Base-by-base conservation (phyloP, 192 early-diverging fungal species). In the Allomyces arbusculus region DNA sequence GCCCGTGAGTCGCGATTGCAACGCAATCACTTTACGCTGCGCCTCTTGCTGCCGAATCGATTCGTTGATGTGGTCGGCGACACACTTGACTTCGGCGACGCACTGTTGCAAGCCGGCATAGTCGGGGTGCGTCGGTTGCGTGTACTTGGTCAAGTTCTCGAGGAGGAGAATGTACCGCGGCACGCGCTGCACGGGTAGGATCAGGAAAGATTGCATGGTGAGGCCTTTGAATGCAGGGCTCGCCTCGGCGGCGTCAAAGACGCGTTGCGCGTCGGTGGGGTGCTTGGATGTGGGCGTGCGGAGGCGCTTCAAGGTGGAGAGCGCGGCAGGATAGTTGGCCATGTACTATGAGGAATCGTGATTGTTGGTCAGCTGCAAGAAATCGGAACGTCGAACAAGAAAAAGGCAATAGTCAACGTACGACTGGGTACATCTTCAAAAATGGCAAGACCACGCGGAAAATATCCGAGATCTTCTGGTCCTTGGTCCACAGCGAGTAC, bases 21-120 rank as follows among this genome's bases (percentile, higher is more conserved):
- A 76, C 24, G 82, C 77, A 1, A 92, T 62, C 67, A 89, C 87
- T 62, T 82, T 75, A 43, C 76, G 74, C 65, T 80, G 74, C 84
- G 86, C 85, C 67, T 89, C 88, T 69, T 89, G 87, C 66, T 90
- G 79, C 23, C 86, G 80, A 63, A 90, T 88, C 61, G 79, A 86
- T 66, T 88, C 88, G 70, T 92, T 87, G 61, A 89, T 84, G 77
- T 86, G 85, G 22, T 70, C 75, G 6, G 90, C 90, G 23, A 89
- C 87, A 25, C 79, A 74, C 33, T 76, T 75, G 40, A 80, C 79
- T 24, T 78, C 69, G 4, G 61, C 67, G 66, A 80, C 67, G 23
- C 76, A 76, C 4, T 65, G 66, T 58, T 63, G 66, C 61, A 72
- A 75, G 74, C 66, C 77, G 71, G 66, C 70, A 68, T 66, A 76